Evolutionary conservation across 495 filamentous ascomycete species (phyloP).

Genomic region (Penicillium cinerascens): DNA sequence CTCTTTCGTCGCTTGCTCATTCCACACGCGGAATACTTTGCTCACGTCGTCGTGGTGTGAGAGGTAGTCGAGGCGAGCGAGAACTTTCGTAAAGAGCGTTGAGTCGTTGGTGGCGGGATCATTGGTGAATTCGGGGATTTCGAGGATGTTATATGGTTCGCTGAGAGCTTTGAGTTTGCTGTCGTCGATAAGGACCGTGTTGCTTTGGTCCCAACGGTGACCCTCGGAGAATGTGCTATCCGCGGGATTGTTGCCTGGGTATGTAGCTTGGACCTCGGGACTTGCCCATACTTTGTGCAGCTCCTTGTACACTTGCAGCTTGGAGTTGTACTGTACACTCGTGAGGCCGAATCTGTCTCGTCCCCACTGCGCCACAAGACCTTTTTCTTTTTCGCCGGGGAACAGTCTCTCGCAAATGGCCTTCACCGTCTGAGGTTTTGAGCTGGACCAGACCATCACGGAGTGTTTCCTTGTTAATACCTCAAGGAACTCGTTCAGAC

Average conservation of each 20-base stretch:
- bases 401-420: slow-evolving; percentile 54
- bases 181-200: slow-evolving; percentile 90
- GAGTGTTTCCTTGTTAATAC: slow-evolving; percentile 63
- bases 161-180: slow-evolving; percentile 68
- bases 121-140: slow-evolving; percentile 69
- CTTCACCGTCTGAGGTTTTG: slow-evolving; percentile 63
- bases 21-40: slow-evolving; percentile 32
- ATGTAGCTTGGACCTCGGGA: slow-evolving; percentile 44
- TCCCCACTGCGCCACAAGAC: slow-evolving; percentile 71
- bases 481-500: slow-evolving; percentile 60
- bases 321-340: slow-evolving; percentile 56
- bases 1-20: slow-evolving; percentile 10
- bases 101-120: slow-evolving; percentile 25
- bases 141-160: slow-evolving; percentile 80
- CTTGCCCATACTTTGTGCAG: slow-evolving; percentile 68
- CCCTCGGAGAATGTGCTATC: not conserved
- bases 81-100: slow-evolving; percentile 30
- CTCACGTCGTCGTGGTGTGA: slow-evolving; percentile 40
- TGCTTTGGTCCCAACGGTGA: slow-evolving; percentile 67
- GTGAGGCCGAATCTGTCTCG: slow-evolving; percentile 73
- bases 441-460: slow-evolving; percentile 91
- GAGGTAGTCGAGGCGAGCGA: slow-evolving; percentile 30
- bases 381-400: slow-evolving; percentile 32
- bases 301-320: slow-evolving; percentile 85
- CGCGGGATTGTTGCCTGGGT: slow-evolving; percentile 31